A percentile compares a stretch with the other conserved stretches of the same genome.
Conservation (phyloP, 2,329 filamentous ascomycete genomes). For the Anisogramma anomala region DNA sequence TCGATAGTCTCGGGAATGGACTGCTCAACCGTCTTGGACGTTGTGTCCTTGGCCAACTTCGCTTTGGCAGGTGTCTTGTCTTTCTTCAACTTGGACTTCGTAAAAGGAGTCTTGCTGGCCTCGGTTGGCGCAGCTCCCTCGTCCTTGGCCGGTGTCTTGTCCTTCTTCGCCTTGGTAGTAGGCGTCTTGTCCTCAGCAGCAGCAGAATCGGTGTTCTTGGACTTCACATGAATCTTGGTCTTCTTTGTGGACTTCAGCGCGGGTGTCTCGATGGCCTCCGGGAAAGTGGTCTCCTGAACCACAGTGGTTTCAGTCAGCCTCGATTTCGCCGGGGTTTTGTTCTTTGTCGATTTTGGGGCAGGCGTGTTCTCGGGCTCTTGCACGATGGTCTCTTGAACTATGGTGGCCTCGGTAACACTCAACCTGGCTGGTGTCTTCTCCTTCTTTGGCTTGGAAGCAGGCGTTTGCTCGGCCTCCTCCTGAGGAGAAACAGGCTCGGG, state of each 20-base stretch:
- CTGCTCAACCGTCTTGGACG: neutral
- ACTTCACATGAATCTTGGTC: neutral
- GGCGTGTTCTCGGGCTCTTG: slow-evolving; percentile 2
- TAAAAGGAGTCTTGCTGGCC: neutral
- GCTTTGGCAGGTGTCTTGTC: slow-evolving; percentile 4
- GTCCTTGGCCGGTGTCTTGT: neutral
- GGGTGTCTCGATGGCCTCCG: neutral
- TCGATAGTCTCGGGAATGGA: neutral
- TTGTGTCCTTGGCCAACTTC: neutral
- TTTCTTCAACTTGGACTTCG: slow-evolving; percentile 3
- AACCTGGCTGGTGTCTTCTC: slow-evolving; percentile 7
- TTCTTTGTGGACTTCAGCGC: slow-evolving; percentile 5
- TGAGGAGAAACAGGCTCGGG: too few species aligned
- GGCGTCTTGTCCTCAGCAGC: neutral
- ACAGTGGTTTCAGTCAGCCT: neutral
- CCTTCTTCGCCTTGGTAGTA: slow-evolving; percentile 4
- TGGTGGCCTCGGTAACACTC: neutral
- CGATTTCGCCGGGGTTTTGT: slow-evolving; percentile 11
- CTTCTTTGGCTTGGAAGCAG: slow-evolving; percentile 6
- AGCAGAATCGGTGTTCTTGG: neutral
- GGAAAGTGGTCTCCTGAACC: neutral
- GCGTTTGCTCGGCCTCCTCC: neutral
- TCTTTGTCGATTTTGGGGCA: slow-evolving; percentile 10
- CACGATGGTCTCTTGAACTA: neutral
- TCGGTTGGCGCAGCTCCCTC: neutral